These are phyloP conservation scores for Naganishia friedmannii DNA, from an alignment of 768 basidiomycete genomes.

Conservation along the genomic window DNA sequence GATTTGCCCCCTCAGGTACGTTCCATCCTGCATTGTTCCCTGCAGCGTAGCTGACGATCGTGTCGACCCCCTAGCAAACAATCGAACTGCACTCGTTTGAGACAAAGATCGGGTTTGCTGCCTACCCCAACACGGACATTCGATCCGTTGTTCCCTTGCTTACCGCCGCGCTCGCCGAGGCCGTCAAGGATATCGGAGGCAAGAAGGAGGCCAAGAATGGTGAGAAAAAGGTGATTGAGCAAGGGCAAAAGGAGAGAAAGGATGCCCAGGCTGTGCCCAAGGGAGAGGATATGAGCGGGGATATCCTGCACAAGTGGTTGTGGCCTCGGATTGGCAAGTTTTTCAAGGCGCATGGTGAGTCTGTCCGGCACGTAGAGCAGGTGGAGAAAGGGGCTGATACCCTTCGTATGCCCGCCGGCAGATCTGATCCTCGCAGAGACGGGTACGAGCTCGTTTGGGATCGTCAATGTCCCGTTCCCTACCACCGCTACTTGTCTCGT, in stretches of 20 bases:
- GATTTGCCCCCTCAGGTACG: constrained; percentile 45
- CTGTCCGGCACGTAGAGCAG: not conserved
- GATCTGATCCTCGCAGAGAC: constrained; percentile 82
- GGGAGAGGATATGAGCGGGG: constrained; percentile 41
- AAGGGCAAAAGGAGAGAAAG: constrained; percentile 37
- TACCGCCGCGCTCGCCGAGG: constrained; percentile 41
- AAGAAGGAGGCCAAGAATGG: constrained; percentile 16
- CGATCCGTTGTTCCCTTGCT: constrained; percentile 49
- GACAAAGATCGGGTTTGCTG: constrained; percentile 46
- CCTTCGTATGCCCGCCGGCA: constrained; percentile 21
- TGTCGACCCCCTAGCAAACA: constrained; percentile 28
- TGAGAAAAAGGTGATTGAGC: constrained; percentile 36
- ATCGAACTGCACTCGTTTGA: constrained; percentile 52
- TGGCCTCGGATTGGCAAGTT: constrained; percentile 77
- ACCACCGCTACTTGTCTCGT: constrained; percentile 58
- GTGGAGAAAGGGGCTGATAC: too few species aligned
- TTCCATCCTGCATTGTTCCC: not conserved
- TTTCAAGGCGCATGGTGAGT: constrained; percentile 54
- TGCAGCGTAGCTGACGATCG: too few species aligned
- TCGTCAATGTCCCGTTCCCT: constrained; percentile 76
- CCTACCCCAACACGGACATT: constrained; percentile 49
- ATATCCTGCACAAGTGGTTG: constrained; percentile 74
- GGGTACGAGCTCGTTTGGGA: constrained; percentile 81
- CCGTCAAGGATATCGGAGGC: constrained; percentile 32
- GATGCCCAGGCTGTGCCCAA: constrained; percentile 30